Base-by-base conservation (phyloP, 2,329 filamentous ascomycete species). In the Diaporthe sp. region DNA sequence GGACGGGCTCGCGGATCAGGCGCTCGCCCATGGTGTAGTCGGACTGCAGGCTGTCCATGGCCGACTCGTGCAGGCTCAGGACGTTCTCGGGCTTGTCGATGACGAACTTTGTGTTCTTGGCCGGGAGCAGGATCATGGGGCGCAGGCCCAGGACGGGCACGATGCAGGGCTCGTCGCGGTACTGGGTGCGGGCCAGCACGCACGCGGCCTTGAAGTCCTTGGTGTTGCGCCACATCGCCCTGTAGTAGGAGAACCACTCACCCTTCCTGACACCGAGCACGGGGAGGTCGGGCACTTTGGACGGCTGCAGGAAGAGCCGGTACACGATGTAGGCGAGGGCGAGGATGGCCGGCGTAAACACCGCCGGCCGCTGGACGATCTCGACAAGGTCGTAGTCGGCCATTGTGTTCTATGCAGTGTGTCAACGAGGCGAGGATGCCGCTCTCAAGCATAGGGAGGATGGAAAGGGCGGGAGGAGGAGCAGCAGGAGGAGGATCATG, bases 11-110 rank as follows among this genome's bases (percentile, higher is more conserved):
- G n/a, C 78, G 76, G 55, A 82, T 78, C 60, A 80, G 76, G 61
- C 80, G 81, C 22, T 78, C 78, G 42, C 82, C 80, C 33, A 82
- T 77, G 45, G 81, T 81, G 69, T 82, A 79, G 40, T 83, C 79
- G 30, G 80, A 76, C 77, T 82, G 78, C n/a, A 84, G 78, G 74
- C 82, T 82, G 70, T 81, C 80, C 9, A 81, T 78, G 74, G 82
- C 83, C 45, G 82, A 80, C 33, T 78, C 78, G 72, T 79, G 80
- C 74, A 83, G 82, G 76, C 78, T 82, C 25, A 83, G 77, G 19
- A 82, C 77, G 25, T 77, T 76, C 60, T 82, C 81, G 9, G 81
- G 79, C 69, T 83, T 81, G 25, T 79, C 79, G 22, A 82, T 71
- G 19, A 83, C n/a, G 77, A 80, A 83, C 72, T 81, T 79, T n/a